These are phyloP conservation scores for Corinectria fuckeliana DNA, from an alignment of 2,329 filamentous ascomycete species.

Conservation along the genomic window DNA sequence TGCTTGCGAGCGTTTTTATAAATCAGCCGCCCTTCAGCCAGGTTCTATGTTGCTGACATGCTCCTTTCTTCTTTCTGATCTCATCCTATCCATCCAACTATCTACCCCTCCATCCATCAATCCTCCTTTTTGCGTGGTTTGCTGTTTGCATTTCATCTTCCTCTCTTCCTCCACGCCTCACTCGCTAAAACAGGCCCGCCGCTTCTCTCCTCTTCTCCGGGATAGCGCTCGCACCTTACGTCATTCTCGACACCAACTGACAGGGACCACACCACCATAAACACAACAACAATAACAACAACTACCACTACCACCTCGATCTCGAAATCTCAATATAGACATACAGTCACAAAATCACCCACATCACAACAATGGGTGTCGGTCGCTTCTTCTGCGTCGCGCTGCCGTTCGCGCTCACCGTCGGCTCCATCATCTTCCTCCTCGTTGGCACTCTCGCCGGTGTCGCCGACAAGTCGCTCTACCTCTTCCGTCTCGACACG, in stretches of 20 bases:
- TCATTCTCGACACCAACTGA: conserved; percentile 29
- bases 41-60: conserved; percentile 12
- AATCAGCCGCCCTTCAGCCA: conserved; percentile 18
- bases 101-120: background rate
- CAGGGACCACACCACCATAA: conserved; percentile 14
- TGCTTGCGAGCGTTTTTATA: conserved; percentile 16
- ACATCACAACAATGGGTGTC: conserved; percentile 58
- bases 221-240: conserved; percentile 21
- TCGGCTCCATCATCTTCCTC: conserved; percentile 76
- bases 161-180: conserved; percentile 4
- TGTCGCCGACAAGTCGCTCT: conserved; percentile 61
- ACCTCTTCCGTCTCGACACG: conserved; percentile 67
- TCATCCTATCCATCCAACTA: background rate
- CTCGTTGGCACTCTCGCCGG: conserved; percentile 63
- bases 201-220: conserved; percentile 1
- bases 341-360: conserved; percentile 19
- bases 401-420: conserved; percentile 81
- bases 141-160: background rate
- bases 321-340: conserved; percentile 5
- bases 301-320: background rate
- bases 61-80: conserved; percentile 2
- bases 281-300: conserved; percentile 11
- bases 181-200: conserved; percentile 11
- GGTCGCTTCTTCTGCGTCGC: conserved; percentile 87
- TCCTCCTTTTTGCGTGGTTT: background rate